These are phyloP conservation scores for Xylariaceae sp. DNA, from an alignment of 2,329 filamentous ascomycete species.

Conservation along the genomic window DNA sequence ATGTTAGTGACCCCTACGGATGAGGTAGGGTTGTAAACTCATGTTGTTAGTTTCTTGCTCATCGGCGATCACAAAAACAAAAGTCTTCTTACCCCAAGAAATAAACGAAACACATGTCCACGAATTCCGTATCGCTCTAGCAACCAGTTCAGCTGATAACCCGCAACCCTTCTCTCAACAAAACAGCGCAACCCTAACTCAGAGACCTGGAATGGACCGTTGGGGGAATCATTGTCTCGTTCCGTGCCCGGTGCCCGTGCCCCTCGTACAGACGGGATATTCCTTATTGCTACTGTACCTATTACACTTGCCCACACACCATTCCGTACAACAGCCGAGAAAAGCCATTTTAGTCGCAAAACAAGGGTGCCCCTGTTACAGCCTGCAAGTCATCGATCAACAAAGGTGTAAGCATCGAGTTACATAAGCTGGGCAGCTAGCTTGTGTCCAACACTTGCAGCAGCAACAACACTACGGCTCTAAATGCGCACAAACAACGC, in stretches of 20 bases:
- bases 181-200: not conserved
- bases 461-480: not conserved
- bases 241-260: too few species aligned
- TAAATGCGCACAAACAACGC: too few species aligned
- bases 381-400: slow-evolving; percentile 17
- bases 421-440: slow-evolving; percentile 3
- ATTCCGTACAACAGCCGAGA: not conserved
- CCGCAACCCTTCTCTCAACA: not conserved
- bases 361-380: slow-evolving; percentile 7
- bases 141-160: not conserved
- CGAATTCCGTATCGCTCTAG: not conserved
- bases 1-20: not conserved
- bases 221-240: not conserved
- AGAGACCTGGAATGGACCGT: not conserved
- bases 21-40: not conserved
- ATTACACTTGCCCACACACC: not conserved
- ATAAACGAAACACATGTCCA: not conserved
- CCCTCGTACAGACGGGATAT: not conserved
- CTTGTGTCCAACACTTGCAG: not conserved
- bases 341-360: not conserved
- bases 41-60: not conserved
- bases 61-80: not conserved
- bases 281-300: not conserved
- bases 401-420: slow-evolving; percentile 3
- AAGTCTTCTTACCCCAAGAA: not conserved